Base-by-base conservation (phyloP, 768 basidiomycete species). In the Podaxis pistillaris region DNA sequence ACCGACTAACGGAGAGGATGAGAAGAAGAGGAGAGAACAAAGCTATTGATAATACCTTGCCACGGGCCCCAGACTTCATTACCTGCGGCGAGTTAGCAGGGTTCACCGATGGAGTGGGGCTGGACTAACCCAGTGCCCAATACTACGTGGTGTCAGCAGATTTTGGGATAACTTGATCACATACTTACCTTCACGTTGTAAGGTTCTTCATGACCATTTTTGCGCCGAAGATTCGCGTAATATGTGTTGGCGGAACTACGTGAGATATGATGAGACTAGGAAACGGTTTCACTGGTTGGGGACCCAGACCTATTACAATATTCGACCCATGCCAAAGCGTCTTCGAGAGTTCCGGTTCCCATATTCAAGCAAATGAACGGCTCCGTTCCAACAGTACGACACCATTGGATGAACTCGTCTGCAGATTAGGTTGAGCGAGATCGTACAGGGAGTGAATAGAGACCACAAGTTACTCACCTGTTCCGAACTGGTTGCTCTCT, bases 291-390 rank as follows among this genome's bases (percentile, higher is more conserved):
- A n/a, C 5, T 26, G 36, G 24, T 7, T 30, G 44, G 24, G 15
- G 55, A 46, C 17, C 36, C 24, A 36, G 38, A 76, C 78, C 83
- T 81, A 63, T 87, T 87, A 68, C 85, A 86, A 70, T 87, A 88
- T 64, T 88, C 86, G 15, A 87, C 61, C 85, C 83, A 86, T 6
- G 77, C 80, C 24, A 88, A 71, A 0, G 85, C 85, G 46, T 86
- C 85, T 60, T 85, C 83, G 7, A 84, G 74, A 0, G 83, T 85
- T 3, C 86, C 85, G 0, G 85, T 86, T 4, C 85, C 86, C 86
- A 87, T 86, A 70, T 86, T 86, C 30, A 86, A 67, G 65, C 84
- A 83, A 52, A 87, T 80, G 68, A 79, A 86, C 1, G 86, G 86
- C 69, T 87, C 85, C 11, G 79, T 79, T 5, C 78, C 79, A 1